Evolutionary conservation across 1,284 basidiomycete genomes (phyloP).

Genomic region (Leccinum fallax): DNA sequence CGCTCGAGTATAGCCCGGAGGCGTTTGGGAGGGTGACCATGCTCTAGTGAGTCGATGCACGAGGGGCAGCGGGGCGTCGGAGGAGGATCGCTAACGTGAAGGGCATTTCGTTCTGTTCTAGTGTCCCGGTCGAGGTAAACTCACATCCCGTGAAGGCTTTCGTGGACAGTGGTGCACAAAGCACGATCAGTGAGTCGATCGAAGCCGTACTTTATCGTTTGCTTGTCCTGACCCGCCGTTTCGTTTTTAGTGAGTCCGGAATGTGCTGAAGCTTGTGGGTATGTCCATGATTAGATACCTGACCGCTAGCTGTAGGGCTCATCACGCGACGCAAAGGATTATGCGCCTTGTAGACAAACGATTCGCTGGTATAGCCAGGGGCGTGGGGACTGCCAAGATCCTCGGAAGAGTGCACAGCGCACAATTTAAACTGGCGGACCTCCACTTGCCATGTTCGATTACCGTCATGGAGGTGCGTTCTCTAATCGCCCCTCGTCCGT

Average conservation of each 20-base stretch:
- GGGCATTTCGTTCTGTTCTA: conserved; percentile 29
- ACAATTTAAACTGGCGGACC: conserved; percentile 84
- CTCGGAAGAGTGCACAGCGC: conserved; percentile 93
- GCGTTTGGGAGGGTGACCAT: conserved; percentile 94
- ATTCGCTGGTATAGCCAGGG: conserved; percentile 90
- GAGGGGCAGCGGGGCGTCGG: neutral
- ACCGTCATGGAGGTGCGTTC: conserved; percentile 87
- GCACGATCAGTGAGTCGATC: conserved; percentile 83
- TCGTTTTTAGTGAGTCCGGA: conserved; percentile 81
- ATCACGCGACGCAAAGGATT: conserved; percentile 50
- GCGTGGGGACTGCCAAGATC: conserved; percentile 95
- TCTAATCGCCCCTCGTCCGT: neutral
- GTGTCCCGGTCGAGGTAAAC: conserved; percentile 90
- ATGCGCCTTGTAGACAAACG: conserved; percentile 92
- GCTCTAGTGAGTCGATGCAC: conserved; percentile 79
- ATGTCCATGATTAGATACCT: conserved; percentile 30
- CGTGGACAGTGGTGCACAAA: conserved; percentile 96
- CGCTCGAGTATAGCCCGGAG: conserved; percentile 91
- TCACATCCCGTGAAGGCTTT: conserved; percentile 91
- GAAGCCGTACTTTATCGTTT: conserved; percentile 3
- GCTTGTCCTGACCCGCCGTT: conserved; percentile 11
- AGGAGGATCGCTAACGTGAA: conserved; percentile 15
- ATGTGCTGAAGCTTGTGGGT: conserved; percentile 92
- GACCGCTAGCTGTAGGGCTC: neutral
- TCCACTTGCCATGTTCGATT: conserved; percentile 89